phyloP scores from a whole-genome alignment of 2,329 filamentous ascomycete species.

The Fusarium hainanense region DNA sequence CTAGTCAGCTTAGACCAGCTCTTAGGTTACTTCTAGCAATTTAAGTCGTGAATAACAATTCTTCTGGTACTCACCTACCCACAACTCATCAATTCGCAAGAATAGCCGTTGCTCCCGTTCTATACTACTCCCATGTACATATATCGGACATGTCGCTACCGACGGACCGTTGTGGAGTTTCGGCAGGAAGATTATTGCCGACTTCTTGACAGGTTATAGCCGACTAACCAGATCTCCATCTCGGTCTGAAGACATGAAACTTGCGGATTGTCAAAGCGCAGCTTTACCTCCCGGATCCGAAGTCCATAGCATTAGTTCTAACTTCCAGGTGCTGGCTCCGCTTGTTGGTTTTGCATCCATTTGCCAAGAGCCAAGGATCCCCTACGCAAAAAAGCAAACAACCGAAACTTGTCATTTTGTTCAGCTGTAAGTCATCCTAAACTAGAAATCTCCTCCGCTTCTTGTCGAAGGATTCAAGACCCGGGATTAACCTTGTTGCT shows the following conservation, averaged over 20 bases:
- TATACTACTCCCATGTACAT: not conserved
- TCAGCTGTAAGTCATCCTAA: not conserved
- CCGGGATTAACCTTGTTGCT: not conserved
- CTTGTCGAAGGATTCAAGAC: not conserved
- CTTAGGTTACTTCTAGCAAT: fast-evolving
- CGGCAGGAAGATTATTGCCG: not conserved
- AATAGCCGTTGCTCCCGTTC: not conserved
- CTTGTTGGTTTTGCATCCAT: not conserved
- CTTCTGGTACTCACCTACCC: not conserved
- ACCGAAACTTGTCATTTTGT: not conserved
- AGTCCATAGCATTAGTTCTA: not conserved
- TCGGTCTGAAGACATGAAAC: not conserved
- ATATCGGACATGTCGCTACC: not conserved
- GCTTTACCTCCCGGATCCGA: not conserved
- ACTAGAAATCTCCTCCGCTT: not conserved
- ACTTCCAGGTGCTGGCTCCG: not conserved
- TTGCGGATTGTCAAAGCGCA: not conserved
- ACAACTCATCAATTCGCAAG: too few relatives aligned
- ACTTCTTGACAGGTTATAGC: not conserved
- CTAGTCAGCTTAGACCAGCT: not conserved
- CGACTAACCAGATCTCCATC: not conserved
- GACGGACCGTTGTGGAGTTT: not conserved
- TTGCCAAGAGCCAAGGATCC: not conserved
- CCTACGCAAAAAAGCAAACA: not conserved
- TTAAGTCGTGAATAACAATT: not conserved